Conservation (phyloP, 495 filamentous ascomycete species). For the Aspergillus nidulans region DNA sequence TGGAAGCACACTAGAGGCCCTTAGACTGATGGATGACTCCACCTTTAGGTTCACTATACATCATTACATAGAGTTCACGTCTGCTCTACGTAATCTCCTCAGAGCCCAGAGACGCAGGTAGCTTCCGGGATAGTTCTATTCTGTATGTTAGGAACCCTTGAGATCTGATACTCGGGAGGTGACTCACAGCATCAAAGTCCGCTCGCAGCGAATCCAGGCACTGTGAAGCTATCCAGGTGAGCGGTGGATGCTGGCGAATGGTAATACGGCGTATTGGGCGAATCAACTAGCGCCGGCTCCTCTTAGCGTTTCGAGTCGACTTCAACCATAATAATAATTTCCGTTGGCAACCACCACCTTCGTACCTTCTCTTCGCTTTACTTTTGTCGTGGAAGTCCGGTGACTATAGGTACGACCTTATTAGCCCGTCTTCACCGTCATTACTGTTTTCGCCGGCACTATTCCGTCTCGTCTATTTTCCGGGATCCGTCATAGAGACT, state of each 20-base stretch:
- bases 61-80: constrained; percentile 4
- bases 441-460: not conserved
- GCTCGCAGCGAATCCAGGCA: not conserved
- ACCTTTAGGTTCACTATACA: constrained; percentile 7
- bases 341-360: not conserved
- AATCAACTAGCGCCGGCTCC: constrained; percentile 10
- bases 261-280: not conserved
- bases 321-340: constrained; percentile 12
- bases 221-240: not conserved
- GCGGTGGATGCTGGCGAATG: not conserved
- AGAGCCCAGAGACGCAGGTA: not conserved
- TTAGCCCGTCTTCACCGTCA: not conserved
- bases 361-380: not conserved
- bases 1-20: constrained; percentile 12
- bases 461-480: not conserved
- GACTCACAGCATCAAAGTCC: not conserved
- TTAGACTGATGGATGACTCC: not conserved
- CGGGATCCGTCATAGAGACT: not conserved
- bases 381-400: not conserved
- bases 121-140: not conserved
- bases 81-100: constrained; percentile 9
- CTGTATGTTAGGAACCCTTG: not conserved
- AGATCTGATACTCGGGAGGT: not conserved
- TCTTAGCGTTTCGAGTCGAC: constrained; percentile 7
- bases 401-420: not conserved